phyloP scores from a whole-genome alignment of 2,329 filamentous ascomycete species.

The Hyphodiscus sp. region DNA sequence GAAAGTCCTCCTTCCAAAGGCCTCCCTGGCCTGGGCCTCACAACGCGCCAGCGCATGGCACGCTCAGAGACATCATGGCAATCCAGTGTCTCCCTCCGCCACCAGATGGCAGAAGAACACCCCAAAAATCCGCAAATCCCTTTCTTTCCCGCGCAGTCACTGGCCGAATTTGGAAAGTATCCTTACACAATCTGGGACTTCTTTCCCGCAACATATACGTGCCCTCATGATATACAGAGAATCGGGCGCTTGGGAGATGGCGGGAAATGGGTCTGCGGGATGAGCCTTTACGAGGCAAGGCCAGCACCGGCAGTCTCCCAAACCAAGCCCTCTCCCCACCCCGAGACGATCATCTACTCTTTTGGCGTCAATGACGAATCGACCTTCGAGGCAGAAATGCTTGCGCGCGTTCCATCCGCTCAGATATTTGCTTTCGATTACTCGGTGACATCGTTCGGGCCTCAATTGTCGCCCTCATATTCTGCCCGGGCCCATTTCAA shows the following conservation, averaged over 20 bases:
- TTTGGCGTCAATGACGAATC: constrained; percentile 35
- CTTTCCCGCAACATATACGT: constrained; percentile 34
- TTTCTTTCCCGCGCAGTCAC: constrained; percentile 21
- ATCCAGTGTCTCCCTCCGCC: constrained; percentile 18
- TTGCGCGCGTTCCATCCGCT: constrained; percentile 32
- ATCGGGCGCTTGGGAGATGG: constrained; percentile 35
- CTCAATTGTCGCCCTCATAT: constrained; percentile 10
- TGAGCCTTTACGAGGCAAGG: constrained; percentile 31
- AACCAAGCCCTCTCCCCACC: constrained; percentile 5
- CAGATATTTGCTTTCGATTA: constrained; percentile 36
- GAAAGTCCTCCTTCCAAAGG: not conserved
- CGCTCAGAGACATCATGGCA: constrained; percentile 22
- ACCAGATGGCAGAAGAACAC: constrained; percentile 19
- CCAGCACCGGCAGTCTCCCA: constrained; percentile 5
- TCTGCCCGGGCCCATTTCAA: constrained; percentile 29
- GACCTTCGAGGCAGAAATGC: constrained; percentile 33
- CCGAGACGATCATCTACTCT: constrained; percentile 31
- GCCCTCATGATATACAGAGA: constrained; percentile 36
- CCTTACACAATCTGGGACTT: constrained; percentile 37
- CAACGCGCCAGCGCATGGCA: constrained; percentile 18
- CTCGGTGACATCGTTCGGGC: constrained; percentile 31
- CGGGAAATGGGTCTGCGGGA: constrained; percentile 39
- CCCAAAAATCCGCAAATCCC: constrained; percentile 18
- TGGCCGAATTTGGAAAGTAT: constrained; percentile 17
- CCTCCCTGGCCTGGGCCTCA: constrained; percentile 12